phyloP scores from a whole-genome alignment of 2,329 filamentous ascomycete genomes.

The Cladosporium sp. region DNA sequence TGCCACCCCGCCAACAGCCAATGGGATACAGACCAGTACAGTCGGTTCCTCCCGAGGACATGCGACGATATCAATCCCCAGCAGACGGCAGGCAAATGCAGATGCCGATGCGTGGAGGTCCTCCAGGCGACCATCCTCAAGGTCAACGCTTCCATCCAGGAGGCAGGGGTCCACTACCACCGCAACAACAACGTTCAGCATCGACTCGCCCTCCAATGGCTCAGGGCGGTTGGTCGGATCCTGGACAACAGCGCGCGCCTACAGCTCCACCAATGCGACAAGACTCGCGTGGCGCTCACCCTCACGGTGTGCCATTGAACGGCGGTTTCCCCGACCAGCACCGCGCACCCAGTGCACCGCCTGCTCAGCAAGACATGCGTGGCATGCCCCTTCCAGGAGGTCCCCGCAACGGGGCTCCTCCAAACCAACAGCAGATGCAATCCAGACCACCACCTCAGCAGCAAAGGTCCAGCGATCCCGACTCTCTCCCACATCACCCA shows the following conservation, averaged over 20 bases:
- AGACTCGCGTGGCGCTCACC: not conserved
- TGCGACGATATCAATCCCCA: not conserved
- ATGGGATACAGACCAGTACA: conserved; percentile 11
- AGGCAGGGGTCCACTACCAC: conserved; percentile 6
- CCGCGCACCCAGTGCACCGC: conserved; percentile 22
- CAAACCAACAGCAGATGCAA: conserved; percentile 23
- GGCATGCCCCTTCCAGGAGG: conserved; percentile 27
- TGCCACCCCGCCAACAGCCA: conserved; percentile 14
- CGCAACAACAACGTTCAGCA: conserved; percentile 7
- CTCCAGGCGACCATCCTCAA: conserved; percentile 18
- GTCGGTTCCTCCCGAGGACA: conserved; percentile 9
- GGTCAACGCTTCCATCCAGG: conserved; percentile 1
- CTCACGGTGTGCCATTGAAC: not conserved
- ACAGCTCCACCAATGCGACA: conserved; percentile 7
- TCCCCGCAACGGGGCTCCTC: conserved; percentile 20
- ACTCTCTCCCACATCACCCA: conserved; percentile 54
- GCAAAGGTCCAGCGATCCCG: conserved; percentile 42
- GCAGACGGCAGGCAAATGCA: not conserved
- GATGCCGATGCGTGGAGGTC: conserved; percentile 24
- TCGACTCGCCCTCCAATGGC: conserved; percentile 6
- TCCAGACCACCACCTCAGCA: conserved; percentile 14
- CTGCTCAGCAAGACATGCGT: conserved; percentile 17
- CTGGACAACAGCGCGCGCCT: conserved; percentile 18
- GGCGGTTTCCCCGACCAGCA: conserved; percentile 2
- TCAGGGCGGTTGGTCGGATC: conserved; percentile 25